Conservation (phyloP, 1,284 basidiomycete genomes). For the Golubevia pallescens region DNA sequence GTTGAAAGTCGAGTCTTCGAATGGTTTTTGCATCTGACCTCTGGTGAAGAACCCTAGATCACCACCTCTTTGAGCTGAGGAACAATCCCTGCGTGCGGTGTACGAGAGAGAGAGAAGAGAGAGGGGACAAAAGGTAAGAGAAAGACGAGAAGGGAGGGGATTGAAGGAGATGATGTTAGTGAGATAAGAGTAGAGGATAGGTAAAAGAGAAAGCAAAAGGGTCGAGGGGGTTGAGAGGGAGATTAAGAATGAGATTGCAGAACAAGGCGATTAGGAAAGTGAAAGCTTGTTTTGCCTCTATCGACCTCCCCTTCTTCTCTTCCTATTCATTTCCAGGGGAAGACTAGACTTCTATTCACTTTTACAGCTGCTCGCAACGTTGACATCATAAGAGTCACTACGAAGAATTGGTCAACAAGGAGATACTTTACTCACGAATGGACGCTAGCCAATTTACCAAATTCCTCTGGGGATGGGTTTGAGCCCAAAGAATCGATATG, state of each 20-base stretch:
- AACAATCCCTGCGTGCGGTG: slow-evolving; percentile 63
- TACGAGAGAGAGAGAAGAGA: neutral
- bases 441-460: slow-evolving; percentile 47
- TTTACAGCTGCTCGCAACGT: too few species aligned
- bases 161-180: too few species aligned
- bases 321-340: too few species aligned
- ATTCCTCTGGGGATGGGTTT: slow-evolving; percentile 38
- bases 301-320: too few species aligned
- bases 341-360: neutral
- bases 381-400: too few species aligned
- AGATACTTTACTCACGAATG: slow-evolving; percentile 28
- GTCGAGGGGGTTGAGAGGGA: too few species aligned
- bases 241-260: neutral
- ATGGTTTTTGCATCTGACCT: slow-evolving; percentile 96
- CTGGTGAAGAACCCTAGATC: slow-evolving; percentile 75
- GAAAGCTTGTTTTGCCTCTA: too few species aligned
- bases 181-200: too few species aligned
- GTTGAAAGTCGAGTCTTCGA: slow-evolving; percentile 87
- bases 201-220: too few species aligned
- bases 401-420: neutral
- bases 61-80: slow-evolving; percentile 52
- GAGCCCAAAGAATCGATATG: slow-evolving; percentile 36
- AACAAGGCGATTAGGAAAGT: too few species aligned
- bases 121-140: neutral
- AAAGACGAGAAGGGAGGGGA: neutral